phyloP scores from a whole-genome alignment of 345 rosid genomes.

The Chamaenerion angustifolium region DNA sequence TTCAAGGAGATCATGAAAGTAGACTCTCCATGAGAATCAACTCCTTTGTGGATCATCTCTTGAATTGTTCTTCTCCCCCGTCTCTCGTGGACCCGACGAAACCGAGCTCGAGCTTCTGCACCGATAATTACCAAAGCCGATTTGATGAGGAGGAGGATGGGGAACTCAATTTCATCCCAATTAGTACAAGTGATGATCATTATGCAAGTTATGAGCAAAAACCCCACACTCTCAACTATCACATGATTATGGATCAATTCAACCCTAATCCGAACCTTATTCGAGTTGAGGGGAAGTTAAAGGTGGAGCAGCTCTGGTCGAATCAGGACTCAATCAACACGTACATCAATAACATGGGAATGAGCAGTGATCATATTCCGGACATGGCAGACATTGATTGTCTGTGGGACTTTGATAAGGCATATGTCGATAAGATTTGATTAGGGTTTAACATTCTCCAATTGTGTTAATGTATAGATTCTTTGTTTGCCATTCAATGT shows the following conservation, averaged over 20 bases:
- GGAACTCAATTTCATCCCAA: neutral
- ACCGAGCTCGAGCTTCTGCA: slow-evolving; percentile 14
- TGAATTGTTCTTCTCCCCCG: slow-evolving; percentile 34
- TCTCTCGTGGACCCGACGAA: slow-evolving; percentile 33
- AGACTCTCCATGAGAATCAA: slow-evolving; percentile 15
- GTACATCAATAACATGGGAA: slow-evolving; percentile 28
- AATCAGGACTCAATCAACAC: slow-evolving; percentile 39
- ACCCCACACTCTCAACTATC: no score
- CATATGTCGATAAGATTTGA: no score
- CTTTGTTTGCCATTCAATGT: no score
- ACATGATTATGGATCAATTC: no score
- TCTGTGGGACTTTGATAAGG: slow-evolving; percentile 24
- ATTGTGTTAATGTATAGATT: no score
- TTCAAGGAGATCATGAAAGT: slow-evolving; percentile 3
- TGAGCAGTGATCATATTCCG: slow-evolving; percentile 7
- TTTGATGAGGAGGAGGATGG: slow-evolving; percentile 10
- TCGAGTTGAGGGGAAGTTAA: slow-evolving; percentile 15
- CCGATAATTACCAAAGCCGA: no score
- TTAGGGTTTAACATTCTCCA: no score
- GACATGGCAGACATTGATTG: slow-evolving; percentile 25
- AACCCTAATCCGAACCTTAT: no score
- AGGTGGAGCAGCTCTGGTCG: slow-evolving; percentile 40
- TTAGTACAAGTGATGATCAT: no score
- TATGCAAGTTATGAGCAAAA: no score
- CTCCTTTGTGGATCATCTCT: slow-evolving; percentile 29